Base-by-base conservation (phyloP, 768 basidiomycete species). In the Panaeolus cyanescens region DNA sequence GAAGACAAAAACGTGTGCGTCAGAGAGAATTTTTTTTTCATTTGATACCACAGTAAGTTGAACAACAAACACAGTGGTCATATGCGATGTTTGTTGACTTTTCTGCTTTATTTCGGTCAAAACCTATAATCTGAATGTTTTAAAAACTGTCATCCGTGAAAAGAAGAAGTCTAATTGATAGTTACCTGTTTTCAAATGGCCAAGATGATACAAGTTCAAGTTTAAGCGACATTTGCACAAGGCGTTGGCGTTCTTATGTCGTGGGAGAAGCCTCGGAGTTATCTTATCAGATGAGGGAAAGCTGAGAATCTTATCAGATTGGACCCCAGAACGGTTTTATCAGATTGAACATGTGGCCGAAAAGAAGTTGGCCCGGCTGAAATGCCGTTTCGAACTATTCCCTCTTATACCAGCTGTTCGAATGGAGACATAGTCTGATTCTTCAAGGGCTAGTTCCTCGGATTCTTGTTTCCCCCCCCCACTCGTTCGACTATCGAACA, bases 291-390 rank as follows among this genome's bases (percentile, higher is more conserved):
- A 61, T 64, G 25, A 40, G 4, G 8, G 5, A 5, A 32, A 15
- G 34, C 25, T 40, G 20, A 39, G 40, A 61, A 71, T 72, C 73
- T 76, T 72, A 77, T 76, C 75, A 74, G 75, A 76, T 75, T 73
- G 60, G 5, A 68, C 62, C 68, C 67, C 56, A 62, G 61, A 60
- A 68, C 64, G 62, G 61, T 62, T 70, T n/a, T 69, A 73, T 72
- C 70, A 69, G 66, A 68, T 67, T 56, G 64, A 34, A 53, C 59
- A 64, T 57, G 61, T 36, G 55, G 6, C 39, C 22, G 39, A 42
- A 42, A 42, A 42, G 39, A 42, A 42, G 39, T 42, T 42, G 19
- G 5, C 4, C 37, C 37, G 37, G 37, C 37, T n/a, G 19, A 10
- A 1, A 7, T 39, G 39, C 39, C 39, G 39, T 20, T 50, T 50